Evolutionary conservation across 2,329 filamentous ascomycete genomes (phyloP), one percentile per base, ranked within the genome.

Genomic region (Ophiostoma himal-ulmi): DNA sequence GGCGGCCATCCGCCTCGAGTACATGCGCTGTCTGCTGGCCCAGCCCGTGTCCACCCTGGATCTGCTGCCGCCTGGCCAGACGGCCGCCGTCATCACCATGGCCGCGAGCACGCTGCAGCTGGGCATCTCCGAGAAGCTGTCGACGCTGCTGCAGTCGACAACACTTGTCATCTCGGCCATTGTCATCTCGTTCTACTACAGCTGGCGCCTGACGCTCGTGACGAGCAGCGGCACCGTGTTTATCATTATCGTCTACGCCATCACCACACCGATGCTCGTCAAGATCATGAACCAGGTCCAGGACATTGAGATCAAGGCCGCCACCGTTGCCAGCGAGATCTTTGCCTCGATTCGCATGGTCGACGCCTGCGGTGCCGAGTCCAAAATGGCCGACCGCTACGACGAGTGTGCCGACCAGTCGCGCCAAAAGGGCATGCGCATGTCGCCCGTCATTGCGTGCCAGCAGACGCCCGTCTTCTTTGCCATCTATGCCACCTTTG

Each of bases 1-100:
- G 0, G 84, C 86, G 0, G 84, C 83, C 3, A 82, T 89, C 64
- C 82, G 91, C 41, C 82, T 88, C 14, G 83, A 86, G 70, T 92
- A 91, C 75, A 81, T 93, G 39, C 83, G 84, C 67, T 81, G 83
- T 41, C 82, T 91, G 2, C 86, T 93, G 67, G 80, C 82, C 0
- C 88, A 91, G 75, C 86, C 88, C 52, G 85, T 91, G 48, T 85
- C 88, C 69, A 86, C 88, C 17, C 85, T 91, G 30, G 89, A 91
- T 76, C 84, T 85, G 5, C 83, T 88, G 78, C 83, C 86, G 0
- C 80, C 86, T 0, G 88, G 88, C 1, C 84, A 85, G 60, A 84
- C 86, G 0, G 86, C 87, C 0, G 83, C 83, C 10, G 86, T 87
- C 65, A 88, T 90, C 72, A 89, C 88, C 1, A 85, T 86, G 5